Percentiles rank a stretch among this genome's conserved stretches.
These are phyloP conservation scores for Saussurea involucrata DNA, from an alignment of 129 eudicot species.

Conservation along the genomic window DNA sequence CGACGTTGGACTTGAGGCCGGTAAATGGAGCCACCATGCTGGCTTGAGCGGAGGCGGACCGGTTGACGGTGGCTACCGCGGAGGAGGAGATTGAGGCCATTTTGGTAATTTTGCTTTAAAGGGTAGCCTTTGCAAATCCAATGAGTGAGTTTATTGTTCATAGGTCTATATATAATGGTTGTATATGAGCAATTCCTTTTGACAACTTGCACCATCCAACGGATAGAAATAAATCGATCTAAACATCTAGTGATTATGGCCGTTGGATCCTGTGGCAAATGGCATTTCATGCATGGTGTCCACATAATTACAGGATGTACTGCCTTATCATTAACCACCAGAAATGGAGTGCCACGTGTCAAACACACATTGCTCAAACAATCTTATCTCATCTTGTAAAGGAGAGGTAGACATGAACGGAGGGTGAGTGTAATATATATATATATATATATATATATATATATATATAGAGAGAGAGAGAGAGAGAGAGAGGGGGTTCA, in stretches of 20 bases:
- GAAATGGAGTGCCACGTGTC: constrained; percentile 39
- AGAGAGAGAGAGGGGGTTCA: no score
- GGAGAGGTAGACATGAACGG: constrained; percentile 26
- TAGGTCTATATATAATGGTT: constrained; percentile 31
- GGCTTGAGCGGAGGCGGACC: constrained; percentile 43
- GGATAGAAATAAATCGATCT: constrained; percentile 24
- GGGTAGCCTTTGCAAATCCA: constrained; percentile 20
- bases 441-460: background rate
- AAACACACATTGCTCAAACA: constrained; percentile 11
- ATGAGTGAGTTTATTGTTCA: background rate
- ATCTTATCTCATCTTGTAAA: constrained; percentile 48
- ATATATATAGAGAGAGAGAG: no score
- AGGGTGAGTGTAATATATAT: constrained; percentile 2
- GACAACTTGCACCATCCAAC: constrained; percentile 20
- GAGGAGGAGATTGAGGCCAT: constrained; percentile 44
- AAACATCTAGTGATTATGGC: constrained; percentile 13
- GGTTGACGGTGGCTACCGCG: constrained; percentile 35
- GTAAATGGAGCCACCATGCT: constrained; percentile 56
- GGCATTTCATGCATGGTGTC: constrained; percentile 8
- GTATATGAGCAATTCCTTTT: background rate
- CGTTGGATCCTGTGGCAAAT: constrained; percentile 39
- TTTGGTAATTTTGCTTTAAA: background rate
- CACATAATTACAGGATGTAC: constrained; percentile 20
- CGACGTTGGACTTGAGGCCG: constrained; percentile 44
- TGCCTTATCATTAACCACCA: constrained; percentile 36